Evolutionary conservation across 106 monocot species (phyloP), one percentile per base, ranked within the genome.

Genomic region (Phalaenopsis aphrodite): DNA sequence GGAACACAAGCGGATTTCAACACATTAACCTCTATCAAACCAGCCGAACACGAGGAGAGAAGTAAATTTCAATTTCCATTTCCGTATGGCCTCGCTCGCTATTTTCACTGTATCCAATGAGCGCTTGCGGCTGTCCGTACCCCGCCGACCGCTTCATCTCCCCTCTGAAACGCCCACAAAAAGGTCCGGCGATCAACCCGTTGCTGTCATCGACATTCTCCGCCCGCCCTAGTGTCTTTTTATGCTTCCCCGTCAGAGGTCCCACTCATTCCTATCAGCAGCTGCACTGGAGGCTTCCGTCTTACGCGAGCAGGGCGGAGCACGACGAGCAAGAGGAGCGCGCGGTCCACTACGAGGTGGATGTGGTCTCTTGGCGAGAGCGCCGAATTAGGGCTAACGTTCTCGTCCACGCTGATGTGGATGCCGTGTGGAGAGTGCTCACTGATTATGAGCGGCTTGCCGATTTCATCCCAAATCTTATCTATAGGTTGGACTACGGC

Each of bases 391-490:
- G 79, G 45, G 92, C 92, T 58, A 57, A 80, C 18, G 84, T 92
- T 38, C 41, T 77, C 21, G 92, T 92, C 71, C 56, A 83, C 52
- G 90, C 94, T 38, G 90, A 87, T 66, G 89, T 87, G 8, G 94
- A 90, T 5, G 46, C 84, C 5, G 86, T 97, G 24, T 97, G 97
- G 97, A 76, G 79, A 68, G 94, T 90, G 36, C 94, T 97, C 85
- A 97, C 97, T 11, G 97, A 97, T 71, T 97, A 97, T 39, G 97
- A 97, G 81, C 72, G 92, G 56, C 97, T 97, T 41, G 97, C 97
- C n/a, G 92, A 97, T 65, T 97, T 92, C 90, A 89, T 97, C 56
- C 94, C 92, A 42, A 97, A 97, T 86, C 92, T 97, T 37, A 81
- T 97, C 2, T 89, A 90, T 81, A 97, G 97, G 97, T 95, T 15